Evolutionary conservation across 2,329 filamentous ascomycete species (phyloP), one percentile per base, ranked within the genome.

Genomic region (Amauroascus verrucosus): DNA sequence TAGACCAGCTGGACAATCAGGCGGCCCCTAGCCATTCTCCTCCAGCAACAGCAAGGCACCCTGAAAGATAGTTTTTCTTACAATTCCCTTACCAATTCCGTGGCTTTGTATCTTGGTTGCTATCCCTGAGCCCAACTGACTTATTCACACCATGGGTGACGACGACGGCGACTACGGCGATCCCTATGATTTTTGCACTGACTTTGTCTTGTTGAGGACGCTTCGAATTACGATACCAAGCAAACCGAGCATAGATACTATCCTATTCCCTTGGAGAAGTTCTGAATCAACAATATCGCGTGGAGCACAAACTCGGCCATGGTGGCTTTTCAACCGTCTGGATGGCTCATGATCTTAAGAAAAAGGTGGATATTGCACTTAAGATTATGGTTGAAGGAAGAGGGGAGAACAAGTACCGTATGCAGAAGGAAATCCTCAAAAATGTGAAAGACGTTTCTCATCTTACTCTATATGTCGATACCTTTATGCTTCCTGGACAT

Each of bases 321-420:
- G 54, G 56, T 22, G 54, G 54, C 26, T 56, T 58, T 32, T 56
- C 56, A 1, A 56, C 52, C 28, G 54, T 58, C 18, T 58, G 56
- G 56, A 56, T 58, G 52, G 56, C 56, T 22, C 35, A 50, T 48
- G 56, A 58, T 33, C 46, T 58, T 30, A 35, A 50, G 22, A 33
- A 51, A 8, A 54, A 54, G 30, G 50, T 22, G 14, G 45, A 54
- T 54, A 51, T 56, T 8, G 56, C 56, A 16, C 54, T 58, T 26
- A 58, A 58, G 43, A 30, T 58, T 18, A 47, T 58, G 48, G 6
- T 20, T 37, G 44, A 32, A 38, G 16, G 43, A 37, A 38, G 4
- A 13, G 54, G 38, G 33, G 56, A 54, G 13, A 48, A 44, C 32
- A 51, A 58, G 52, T 26, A 20, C 28, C 51, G 32, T 37, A 56